Evolutionary conservation across 2,329 filamentous ascomycete species (phyloP).

Genomic region (Didymella lethalis): DNA sequence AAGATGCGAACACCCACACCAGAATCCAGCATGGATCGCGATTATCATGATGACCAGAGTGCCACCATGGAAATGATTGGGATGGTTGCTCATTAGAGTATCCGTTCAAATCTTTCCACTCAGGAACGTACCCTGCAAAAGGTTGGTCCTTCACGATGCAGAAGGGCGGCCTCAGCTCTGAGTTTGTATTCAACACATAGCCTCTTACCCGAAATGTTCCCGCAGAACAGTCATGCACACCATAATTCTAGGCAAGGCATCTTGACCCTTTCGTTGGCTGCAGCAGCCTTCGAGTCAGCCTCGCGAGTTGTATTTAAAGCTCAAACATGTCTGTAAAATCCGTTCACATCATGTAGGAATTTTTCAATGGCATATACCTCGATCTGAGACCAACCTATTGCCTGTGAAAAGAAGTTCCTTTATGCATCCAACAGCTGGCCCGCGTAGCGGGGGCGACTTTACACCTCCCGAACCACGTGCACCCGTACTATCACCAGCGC

Average conservation of each 20-base stretch:
- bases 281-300: conserved; percentile 3
- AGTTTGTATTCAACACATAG: not conserved
- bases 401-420: not conserved
- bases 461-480: not conserved
- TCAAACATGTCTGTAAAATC: not conserved
- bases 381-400: not conserved
- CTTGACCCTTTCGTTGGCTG: not conserved
- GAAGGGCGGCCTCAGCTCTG: not conserved
- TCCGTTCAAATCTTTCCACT: not conserved
- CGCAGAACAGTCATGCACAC: not conserved
- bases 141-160: not conserved
- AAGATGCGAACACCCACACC: not conserved
- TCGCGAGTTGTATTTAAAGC: not conserved
- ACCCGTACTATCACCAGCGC: not conserved
- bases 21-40: not conserved
- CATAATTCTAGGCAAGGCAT: not conserved
- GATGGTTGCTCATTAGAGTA: not conserved
- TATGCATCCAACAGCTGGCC: not conserved
- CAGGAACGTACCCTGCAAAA: no score
- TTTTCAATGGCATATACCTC: not conserved
- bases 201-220: not conserved
- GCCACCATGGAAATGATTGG: no score
- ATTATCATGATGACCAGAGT: not conserved
- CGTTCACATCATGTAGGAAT: not conserved
- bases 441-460: no score